Evolutionary conservation across 768 basidiomycete genomes (phyloP), one percentile per base, ranked within the genome.

Genomic region (Boletales sp.): DNA sequence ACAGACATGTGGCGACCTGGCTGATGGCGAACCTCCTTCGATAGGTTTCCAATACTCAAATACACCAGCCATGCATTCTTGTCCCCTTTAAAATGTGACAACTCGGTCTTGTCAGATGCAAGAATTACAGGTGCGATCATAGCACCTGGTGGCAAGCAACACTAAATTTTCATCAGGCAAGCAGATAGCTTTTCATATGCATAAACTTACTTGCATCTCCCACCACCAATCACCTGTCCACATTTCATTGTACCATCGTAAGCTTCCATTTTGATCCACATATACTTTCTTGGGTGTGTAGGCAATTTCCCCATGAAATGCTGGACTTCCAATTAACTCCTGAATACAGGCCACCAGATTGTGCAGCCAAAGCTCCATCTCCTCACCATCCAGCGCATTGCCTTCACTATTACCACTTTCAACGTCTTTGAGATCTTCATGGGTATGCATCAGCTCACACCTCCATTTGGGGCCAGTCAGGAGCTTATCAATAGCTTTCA

Each of bases 281-380:
- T 41, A 55, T 2, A 34, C 24, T 7, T 47, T 44, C 12, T 55
- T 51, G 4, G 54, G 52, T 31, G 8, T 10, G 27, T 52, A 55
- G 11, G 31, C 29, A 2, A 55, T 29, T 0, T 35, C 2, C 0
- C 8, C 12, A 4, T 35, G 0, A 8, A 52, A 52, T 1, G 32
- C 12, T 0, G 65, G 63, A 34, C 71, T 69, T 2, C 57, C 57
- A 30, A 69, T 62, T 1, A 74, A 58, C 12, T 64, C 57, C 8
- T 54, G 34, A 12, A 73, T 59, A 15, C 64, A 67, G 34, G 67
- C 59, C 15, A 73, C 36, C 7, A 68, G 67, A 52, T 73, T 54
- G 1, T 65, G 53, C 41, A 52, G 30, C 65, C 67, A 69, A 14
- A 69, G 48, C 53, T 69, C 64, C 2, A 66, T n/a, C 12, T 55